These are phyloP conservation scores for Ceratocystis papillata DNA, from an alignment of 2,329 filamentous ascomycete species.

Conservation along the genomic window DNA sequence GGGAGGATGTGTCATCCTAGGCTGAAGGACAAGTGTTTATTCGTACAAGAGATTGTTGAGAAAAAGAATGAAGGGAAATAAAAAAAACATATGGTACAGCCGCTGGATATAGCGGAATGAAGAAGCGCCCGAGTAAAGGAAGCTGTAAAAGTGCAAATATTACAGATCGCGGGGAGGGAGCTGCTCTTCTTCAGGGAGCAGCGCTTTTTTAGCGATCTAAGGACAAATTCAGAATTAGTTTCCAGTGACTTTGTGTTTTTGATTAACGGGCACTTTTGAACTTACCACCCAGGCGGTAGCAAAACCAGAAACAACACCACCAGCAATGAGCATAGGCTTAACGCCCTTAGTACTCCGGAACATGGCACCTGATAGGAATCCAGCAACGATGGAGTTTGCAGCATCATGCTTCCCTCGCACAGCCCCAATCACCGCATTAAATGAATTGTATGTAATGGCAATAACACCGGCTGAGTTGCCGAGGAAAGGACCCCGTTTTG, in stretches of 20 bases:
- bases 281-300: slow-evolving; percentile 87
- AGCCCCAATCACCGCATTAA: slow-evolving; percentile 75
- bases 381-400: slow-evolving; percentile 76
- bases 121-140: neutral
- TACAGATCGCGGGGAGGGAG: slow-evolving; percentile 23
- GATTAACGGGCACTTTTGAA: slow-evolving; percentile 27
- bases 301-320: slow-evolving; percentile 73
- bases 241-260: too few species aligned
- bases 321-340: slow-evolving; percentile 88
- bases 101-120: slow-evolving; percentile 18
- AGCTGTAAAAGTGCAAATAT: slow-evolving; percentile 1
- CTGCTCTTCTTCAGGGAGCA: slow-evolving; percentile 23
- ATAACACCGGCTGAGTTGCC: slow-evolving; percentile 94
- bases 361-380: slow-evolving; percentile 77
- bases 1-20: neutral
- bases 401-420: slow-evolving; percentile 78
- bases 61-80: slow-evolving; percentile 11
- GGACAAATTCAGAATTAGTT: slow-evolving; percentile 17
- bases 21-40: slow-evolving; percentile 16
- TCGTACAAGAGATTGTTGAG: slow-evolving; percentile 22
- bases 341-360: slow-evolving; percentile 93
- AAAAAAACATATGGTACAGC: slow-evolving; percentile 31
- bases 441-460: slow-evolving; percentile 88
- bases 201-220: slow-evolving; percentile 25
- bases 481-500: slow-evolving; percentile 81